phyloP scores from a whole-genome alignment of 495 filamentous ascomycete species.

The Neurospora sp. region DNA sequence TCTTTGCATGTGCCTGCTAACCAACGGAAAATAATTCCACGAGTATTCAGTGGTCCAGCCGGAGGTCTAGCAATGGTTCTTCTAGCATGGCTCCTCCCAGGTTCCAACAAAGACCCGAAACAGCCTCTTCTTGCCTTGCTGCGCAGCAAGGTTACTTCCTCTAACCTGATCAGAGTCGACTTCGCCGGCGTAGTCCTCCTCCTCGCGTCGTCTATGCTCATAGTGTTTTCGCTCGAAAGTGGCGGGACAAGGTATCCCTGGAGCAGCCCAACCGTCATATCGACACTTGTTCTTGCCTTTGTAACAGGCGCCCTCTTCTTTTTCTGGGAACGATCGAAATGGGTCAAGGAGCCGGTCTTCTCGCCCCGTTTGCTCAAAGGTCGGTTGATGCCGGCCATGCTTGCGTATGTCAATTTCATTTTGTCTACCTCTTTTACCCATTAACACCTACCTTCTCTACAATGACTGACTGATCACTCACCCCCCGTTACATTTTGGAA shows the following conservation, averaged over 20 bases:
- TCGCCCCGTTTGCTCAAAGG: slow-evolving; percentile 16
- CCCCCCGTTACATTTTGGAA: background rate
- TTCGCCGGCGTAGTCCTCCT: slow-evolving; percentile 13
- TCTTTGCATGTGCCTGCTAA: background rate
- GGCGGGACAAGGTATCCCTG: slow-evolving; percentile 13
- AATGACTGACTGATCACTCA: background rate
- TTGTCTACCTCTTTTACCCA: background rate
- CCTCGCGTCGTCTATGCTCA: slow-evolving; percentile 14
- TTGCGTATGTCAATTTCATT: background rate
- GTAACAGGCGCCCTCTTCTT: slow-evolving; percentile 16
- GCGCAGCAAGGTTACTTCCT: background rate
- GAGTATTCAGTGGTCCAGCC: slow-evolving; percentile 16
- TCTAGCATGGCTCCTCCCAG: slow-evolving; percentile 3
- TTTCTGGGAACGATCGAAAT: slow-evolving; percentile 16
- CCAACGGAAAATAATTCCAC: background rate
- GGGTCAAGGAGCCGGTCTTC: slow-evolving; percentile 20
- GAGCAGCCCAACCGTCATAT: slow-evolving; percentile 14
- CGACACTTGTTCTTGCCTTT: slow-evolving; percentile 12
- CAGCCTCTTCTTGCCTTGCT: background rate
- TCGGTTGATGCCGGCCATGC: slow-evolving; percentile 14
- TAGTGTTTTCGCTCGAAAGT: slow-evolving; percentile 25
- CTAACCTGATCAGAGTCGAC: slow-evolving; percentile 12
- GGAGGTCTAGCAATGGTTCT: slow-evolving; percentile 16
- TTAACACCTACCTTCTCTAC: background rate
- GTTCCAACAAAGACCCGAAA: background rate